Percentiles rank a stretch among this genome's conserved stretches.
Evolutionary conservation across 257 asterid species (phyloP).

Genomic region (Penstemon eatonii): DNA sequence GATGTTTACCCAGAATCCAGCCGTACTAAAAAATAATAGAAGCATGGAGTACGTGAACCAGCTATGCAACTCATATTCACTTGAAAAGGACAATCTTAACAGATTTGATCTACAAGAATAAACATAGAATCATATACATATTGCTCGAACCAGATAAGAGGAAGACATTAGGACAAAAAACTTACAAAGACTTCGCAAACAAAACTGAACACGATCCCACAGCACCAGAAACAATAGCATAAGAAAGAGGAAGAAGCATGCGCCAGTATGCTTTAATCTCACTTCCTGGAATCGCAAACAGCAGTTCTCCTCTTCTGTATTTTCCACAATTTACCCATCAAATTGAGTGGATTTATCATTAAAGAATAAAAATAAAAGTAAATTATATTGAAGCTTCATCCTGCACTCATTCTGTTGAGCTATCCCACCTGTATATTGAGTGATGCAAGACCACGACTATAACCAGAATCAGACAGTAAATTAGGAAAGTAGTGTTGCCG

Average conservation of each 20-base stretch:
- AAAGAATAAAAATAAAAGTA: conserved; percentile 17
- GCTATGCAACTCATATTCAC: conserved; percentile 83
- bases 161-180: conserved; percentile 27
- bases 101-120: conserved; percentile 75
- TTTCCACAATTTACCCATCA: conserved; percentile 31
- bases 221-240: conserved; percentile 96
- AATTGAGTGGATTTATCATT: conserved; percentile 13
- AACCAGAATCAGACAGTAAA: conserved; percentile 77
- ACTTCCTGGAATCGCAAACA: conserved; percentile 58
- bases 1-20: conserved; percentile 90
- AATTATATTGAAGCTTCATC: conserved; percentile 15
- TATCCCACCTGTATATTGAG: conserved; percentile 58
- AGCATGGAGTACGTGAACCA: conserved; percentile 96
- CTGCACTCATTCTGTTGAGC: conserved; percentile 24
- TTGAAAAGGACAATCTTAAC: conserved; percentile 77
- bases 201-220: conserved; percentile 93
- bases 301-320: conserved; percentile 79
- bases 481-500: conserved; percentile 72
- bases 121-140: conserved; percentile 26
- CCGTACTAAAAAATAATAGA: conserved; percentile 81
- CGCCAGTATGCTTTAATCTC: conserved; percentile 76
- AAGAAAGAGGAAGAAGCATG: conserved; percentile 90
- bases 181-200: conserved; percentile 95
- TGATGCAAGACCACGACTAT: conserved; percentile 68
- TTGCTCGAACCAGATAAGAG: neutral